These are phyloP conservation scores for Aspergillus aculeatus DNA, from an alignment of 2,329 filamentous ascomycete genomes.

Conservation along the genomic window DNA sequence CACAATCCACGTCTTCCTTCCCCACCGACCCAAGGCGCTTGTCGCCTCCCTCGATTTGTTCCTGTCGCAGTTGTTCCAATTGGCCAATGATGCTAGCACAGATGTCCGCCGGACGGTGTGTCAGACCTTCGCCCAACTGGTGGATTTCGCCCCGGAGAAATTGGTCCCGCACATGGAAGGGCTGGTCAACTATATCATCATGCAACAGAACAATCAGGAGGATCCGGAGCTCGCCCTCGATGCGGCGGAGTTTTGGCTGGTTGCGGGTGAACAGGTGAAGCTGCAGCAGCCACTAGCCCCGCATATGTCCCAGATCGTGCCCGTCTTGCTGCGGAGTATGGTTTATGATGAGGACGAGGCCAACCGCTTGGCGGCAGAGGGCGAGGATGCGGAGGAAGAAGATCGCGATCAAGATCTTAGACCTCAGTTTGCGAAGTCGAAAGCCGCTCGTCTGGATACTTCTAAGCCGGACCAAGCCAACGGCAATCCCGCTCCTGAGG, in stretches of 20 bases:
- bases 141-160: slow-evolving; percentile 87
- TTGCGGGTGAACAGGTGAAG: slow-evolving; percentile 81
- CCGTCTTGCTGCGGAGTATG: slow-evolving; percentile 90
- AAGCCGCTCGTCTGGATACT: slow-evolving; percentile 59
- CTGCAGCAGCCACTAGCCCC: slow-evolving; percentile 74
- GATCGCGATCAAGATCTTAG: slow-evolving; percentile 89
- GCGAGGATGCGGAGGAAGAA: slow-evolving; percentile 86
- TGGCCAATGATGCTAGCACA: slow-evolving; percentile 72
- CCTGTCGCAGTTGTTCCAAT: slow-evolving; percentile 75
- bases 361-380: slow-evolving; percentile 75
- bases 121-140: slow-evolving; percentile 85
- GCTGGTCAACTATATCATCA: slow-evolving; percentile 88
- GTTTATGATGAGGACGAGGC: slow-evolving; percentile 95
- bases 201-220: slow-evolving; percentile 76
- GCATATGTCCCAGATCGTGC: slow-evolving; percentile 80
- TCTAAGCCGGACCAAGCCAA: slow-evolving; percentile 43
- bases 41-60: slow-evolving; percentile 77
- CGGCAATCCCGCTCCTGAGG: slow-evolving; percentile 49
- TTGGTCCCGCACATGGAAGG: slow-evolving; percentile 83
- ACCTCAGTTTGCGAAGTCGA: slow-evolving; percentile 79
- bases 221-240: slow-evolving; percentile 90
- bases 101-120: slow-evolving; percentile 93
- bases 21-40: slow-evolving; percentile 78
- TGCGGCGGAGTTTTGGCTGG: slow-evolving; percentile 96
- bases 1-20: slow-evolving; percentile 88